Evolutionary conservation across 495 filamentous ascomycete species (phyloP).

Genomic region (Beverwykella pulmonaria): DNA sequence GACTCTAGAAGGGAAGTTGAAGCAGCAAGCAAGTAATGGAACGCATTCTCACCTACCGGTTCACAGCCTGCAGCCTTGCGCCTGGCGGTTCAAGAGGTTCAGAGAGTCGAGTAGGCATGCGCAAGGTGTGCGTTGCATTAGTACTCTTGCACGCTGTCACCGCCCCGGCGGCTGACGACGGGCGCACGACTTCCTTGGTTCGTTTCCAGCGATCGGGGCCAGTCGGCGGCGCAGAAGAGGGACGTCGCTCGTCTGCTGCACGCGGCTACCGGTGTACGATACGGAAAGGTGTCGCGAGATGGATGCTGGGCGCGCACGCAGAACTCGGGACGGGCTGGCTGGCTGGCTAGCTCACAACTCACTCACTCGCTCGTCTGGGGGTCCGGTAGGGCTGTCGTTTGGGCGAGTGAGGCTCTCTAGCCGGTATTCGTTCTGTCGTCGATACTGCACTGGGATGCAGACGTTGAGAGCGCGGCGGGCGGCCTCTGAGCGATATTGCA

Average conservation of each 20-base stretch:
- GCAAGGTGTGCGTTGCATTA: slow-evolving; percentile 35
- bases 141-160: slow-evolving; percentile 36
- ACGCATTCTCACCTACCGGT: slow-evolving; percentile 21
- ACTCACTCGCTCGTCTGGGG: not conserved
- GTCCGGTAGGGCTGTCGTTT: too few relatives aligned
- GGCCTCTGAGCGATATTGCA: slow-evolving; percentile 24
- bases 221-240: slow-evolving; percentile 14
- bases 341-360: slow-evolving; percentile 2
- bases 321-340: not conserved
- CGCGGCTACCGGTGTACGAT: slow-evolving; percentile 32
- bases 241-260: slow-evolving; percentile 18
- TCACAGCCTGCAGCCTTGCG: slow-evolving; percentile 35
- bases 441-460: not conserved
- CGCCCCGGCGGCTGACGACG: slow-evolving; percentile 34
- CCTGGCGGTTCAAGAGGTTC: slow-evolving; percentile 28
- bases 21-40: not conserved
- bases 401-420: slow-evolving; percentile 37
- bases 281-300: slow-evolving; percentile 7
- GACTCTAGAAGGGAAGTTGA: not conserved
- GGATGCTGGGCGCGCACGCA: slow-evolving; percentile 4
- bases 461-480: slow-evolving; percentile 6
- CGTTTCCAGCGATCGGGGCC: not conserved
- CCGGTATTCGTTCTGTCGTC: slow-evolving; percentile 23
- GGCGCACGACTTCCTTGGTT: slow-evolving; percentile 14
- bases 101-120: slow-evolving; percentile 3